A percentile compares a stretch with the other conserved stretches of the same genome.
Conservation (phyloP, 176 grass and related monocot species). For the Stipa capillata region DNA sequence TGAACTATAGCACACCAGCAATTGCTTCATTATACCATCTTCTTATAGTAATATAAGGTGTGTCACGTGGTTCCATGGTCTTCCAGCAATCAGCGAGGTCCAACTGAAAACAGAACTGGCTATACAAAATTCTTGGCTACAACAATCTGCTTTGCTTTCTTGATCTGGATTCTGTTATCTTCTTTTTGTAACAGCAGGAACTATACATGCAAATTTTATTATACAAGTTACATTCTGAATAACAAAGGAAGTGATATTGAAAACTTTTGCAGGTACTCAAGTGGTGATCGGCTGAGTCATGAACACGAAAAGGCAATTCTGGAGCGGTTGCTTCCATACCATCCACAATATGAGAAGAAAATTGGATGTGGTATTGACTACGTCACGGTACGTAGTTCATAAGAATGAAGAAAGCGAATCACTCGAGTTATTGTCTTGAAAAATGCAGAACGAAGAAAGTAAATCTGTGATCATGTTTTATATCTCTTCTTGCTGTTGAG, state of each 20-base stretch:
- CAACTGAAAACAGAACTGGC: background rate
- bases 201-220: background rate
- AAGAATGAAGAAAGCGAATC: background rate
- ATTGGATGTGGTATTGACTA: conserved; percentile 85
- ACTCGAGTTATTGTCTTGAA: background rate
- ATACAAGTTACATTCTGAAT: background rate
- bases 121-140: too few species aligned
- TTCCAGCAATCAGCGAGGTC: too few species aligned
- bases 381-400: conserved; percentile 52
- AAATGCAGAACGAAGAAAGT: background rate
- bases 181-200: background rate
- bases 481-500: background rate
- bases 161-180: background rate
- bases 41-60: background rate
- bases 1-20: background rate
- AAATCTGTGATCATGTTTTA: background rate
- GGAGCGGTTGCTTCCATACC: conserved; percentile 82
- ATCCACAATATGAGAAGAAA: conserved; percentile 93
- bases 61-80: too few species aligned
- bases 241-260: background rate
- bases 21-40: background rate
- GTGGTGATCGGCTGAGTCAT: conserved; percentile 60
- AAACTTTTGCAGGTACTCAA: conserved; percentile 61
- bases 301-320: conserved; percentile 79
- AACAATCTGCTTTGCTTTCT: background rate